Conservation (phyloP, 441 rosid genomes). For the Pelargonium australe region DNA sequence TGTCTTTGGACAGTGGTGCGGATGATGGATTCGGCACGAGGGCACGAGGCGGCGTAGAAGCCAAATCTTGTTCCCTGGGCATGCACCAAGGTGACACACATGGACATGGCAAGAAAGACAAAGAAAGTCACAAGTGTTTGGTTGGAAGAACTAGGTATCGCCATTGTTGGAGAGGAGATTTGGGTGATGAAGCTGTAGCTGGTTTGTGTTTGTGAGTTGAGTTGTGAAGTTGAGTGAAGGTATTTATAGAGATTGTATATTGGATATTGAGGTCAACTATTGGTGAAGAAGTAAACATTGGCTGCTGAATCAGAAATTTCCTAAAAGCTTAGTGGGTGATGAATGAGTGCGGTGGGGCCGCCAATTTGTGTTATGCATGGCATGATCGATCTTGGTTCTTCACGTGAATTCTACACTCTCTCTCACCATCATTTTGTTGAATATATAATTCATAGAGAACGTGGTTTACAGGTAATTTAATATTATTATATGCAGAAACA, state of each 20-base stretch:
- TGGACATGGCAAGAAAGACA: slow-evolving; percentile 7
- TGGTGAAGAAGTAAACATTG: not conserved
- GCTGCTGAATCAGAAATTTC: not conserved
- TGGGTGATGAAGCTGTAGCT: not conserved
- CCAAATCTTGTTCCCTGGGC: slow-evolving; percentile 50
- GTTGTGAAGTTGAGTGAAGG: not conserved
- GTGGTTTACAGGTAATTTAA: too few species aligned
- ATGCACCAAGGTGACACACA: slow-evolving; percentile 17
- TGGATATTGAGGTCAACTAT: not conserved
- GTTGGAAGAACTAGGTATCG: not conserved
- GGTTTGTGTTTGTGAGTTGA: not conserved
- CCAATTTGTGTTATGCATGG: not conserved
- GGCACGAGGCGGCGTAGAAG: slow-evolving; percentile 39
- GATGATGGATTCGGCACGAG: slow-evolving; percentile 40
- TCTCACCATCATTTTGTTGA: too few species aligned
- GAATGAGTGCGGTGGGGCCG: too few species aligned
- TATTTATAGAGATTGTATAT: not conserved
- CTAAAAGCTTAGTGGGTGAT: not conserved
- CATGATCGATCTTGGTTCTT: not conserved
- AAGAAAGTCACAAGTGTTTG: not conserved
- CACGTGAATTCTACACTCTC: not conserved
- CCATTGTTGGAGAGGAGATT: not conserved
- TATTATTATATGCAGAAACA: too few species aligned
- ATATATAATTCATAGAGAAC: too few species aligned
- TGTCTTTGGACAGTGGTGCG: slow-evolving; percentile 32